phyloP scores from a whole-genome alignment of 768 basidiomycete genomes.

The Suillus variegatus region DNA sequence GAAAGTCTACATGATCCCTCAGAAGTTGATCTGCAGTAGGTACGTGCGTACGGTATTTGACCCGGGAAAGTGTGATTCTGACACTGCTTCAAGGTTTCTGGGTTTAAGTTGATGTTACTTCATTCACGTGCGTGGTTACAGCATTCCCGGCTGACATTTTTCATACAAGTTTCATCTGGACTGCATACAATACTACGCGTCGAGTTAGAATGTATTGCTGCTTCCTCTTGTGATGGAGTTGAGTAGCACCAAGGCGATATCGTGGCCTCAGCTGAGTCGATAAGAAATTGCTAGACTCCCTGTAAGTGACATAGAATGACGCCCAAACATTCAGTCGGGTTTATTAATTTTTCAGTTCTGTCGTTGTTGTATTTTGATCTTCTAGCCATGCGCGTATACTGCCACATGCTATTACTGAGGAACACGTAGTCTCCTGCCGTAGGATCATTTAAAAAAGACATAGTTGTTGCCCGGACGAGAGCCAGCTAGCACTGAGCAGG shows the following conservation, averaged over 20 bases:
- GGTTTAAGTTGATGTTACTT: conserved; percentile 52
- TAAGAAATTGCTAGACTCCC: background rate
- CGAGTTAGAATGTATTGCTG: conserved; percentile 90
- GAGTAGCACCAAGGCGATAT: conserved; percentile 35
- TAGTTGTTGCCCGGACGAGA: background rate
- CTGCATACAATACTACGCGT: conserved; percentile 87
- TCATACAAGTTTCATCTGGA: conserved; percentile 60
- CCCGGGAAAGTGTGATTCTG: background rate
- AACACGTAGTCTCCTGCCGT: background rate
- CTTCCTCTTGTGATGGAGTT: conserved; percentile 83
- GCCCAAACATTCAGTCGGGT: background rate
- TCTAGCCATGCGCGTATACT: background rate
- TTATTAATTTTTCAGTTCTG: background rate
- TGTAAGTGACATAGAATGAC: background rate
- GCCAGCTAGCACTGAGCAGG: background rate
- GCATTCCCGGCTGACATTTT: background rate
- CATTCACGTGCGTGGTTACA: background rate
- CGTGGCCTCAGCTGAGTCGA: conserved; percentile 11
- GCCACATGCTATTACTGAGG: background rate
- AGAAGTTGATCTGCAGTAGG: conserved; percentile 96
- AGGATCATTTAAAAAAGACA: background rate
- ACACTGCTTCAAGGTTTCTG: conserved; percentile 18
- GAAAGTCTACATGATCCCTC: conserved; percentile 92
- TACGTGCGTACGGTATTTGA: conserved; percentile 38
- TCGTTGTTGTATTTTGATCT: background rate